Percentiles rank a stretch among this genome's conserved stretches.
phyloP scores from a whole-genome alignment of 345 rosid species.

The Acer yangbiense region DNA sequence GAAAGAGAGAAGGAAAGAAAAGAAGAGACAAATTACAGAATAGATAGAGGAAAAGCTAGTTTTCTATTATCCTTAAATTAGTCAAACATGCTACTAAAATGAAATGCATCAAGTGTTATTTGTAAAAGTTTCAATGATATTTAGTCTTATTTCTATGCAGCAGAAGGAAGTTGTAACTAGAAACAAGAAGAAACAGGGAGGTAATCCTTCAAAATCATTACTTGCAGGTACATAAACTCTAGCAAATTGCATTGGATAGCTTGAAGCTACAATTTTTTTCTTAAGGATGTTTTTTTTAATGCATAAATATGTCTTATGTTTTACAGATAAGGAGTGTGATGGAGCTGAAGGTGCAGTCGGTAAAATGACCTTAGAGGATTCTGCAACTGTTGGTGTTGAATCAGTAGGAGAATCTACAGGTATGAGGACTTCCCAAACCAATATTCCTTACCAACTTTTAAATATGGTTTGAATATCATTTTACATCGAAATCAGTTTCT shows the following conservation, averaged over 20 bases:
- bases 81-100: neutral
- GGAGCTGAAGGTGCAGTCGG: neutral
- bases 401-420: neutral
- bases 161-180: neutral
- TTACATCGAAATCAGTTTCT: neutral
- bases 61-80: neutral
- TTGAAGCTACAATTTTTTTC: neutral
- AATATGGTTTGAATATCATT: neutral
- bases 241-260: neutral
- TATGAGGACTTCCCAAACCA: neutral
- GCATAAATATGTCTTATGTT: neutral
- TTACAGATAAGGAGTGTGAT: neutral
- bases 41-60: neutral
- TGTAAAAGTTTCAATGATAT: neutral
- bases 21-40: neutral
- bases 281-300: neutral
- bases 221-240: neutral
- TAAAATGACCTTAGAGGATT: neutral
- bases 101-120: neutral
- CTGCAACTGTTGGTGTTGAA: neutral
- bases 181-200: constrained; percentile 6
- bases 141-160: neutral
- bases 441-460: neutral
- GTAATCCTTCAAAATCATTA: neutral
- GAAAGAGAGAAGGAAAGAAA: neutral